These are phyloP conservation scores for Pseudoneurospora amorphoporcata DNA, from an alignment of 495 filamentous ascomycete genomes.

Conservation along the genomic window DNA sequence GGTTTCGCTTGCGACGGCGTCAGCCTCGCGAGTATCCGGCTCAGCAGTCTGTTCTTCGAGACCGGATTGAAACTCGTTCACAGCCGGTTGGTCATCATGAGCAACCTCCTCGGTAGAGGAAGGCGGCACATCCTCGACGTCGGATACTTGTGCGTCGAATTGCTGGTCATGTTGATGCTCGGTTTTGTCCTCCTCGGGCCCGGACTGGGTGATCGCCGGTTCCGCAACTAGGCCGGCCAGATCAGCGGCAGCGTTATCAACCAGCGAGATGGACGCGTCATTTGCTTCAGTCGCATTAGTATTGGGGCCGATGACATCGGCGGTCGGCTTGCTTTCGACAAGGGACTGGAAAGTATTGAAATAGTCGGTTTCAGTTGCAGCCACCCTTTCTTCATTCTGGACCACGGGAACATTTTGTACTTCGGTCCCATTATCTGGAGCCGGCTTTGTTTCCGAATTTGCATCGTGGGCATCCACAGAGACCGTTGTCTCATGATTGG, in stretches of 20 bases:
- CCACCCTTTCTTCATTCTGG: neutral
- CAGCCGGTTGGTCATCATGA: neutral
- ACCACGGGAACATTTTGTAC: neutral
- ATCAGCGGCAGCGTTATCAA: neutral
- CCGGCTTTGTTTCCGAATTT: conserved; percentile 10
- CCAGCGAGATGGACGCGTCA: neutral
- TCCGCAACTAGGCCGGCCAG: neutral
- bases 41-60: neutral
- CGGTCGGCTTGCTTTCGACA: neutral
- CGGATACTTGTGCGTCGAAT: neutral
- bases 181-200: neutral
- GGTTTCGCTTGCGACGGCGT: neutral
- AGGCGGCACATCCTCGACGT: neutral
- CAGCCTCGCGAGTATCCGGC: neutral
- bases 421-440: conserved; percentile 8
- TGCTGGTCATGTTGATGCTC: neutral
- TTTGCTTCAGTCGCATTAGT: neutral
- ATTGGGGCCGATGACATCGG: neutral
- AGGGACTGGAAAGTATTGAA: neutral
- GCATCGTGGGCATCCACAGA: neutral
- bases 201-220: neutral
- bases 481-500: neutral
- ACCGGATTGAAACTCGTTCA: neutral
- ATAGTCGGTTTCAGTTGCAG: neutral
- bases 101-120: neutral